Base-by-base conservation (phyloP, 495 filamentous ascomycete genomes). In the Penicillium parvum region DNA sequence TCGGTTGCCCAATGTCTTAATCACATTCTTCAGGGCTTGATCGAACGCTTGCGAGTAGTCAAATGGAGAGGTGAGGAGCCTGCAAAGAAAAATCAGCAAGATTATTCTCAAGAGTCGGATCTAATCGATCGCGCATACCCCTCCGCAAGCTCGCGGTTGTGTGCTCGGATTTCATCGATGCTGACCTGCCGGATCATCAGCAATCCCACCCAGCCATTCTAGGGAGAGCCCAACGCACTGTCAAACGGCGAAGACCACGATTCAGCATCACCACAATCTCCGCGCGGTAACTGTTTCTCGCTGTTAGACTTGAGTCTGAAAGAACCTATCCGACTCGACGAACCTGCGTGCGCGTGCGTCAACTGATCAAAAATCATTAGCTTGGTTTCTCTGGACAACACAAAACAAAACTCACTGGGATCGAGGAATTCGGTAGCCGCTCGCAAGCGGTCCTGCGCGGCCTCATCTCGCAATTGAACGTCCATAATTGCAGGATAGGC, bases 251-350 rank as follows among this genome's bases (percentile, higher is more conserved):
- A 53, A 87, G 70, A 46, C 84, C 86, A 52, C 88, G 86, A 61
- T 94, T 89, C 30, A 97, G 77, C 90, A 97, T 97, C 57, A 91
- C 70, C 46, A 94, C 81, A 60, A 92, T 90, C 55, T 91, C 88
- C 32, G 87, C 78, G 58, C 86, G 79, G 66, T 92, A 92, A 53
- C 78, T 81, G 22, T 50, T 51, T 40, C 10, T 21, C 10, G 15
- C 9, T 5, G 55, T 66, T 32, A 61, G 58, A 43, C 29, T 32
- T 23, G 17, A 20, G 36, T 17, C 19, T 11, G 4, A 33, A 23
- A n/a, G n/a, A 27, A 4, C n/a, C n/a, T n/a, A 12, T 21, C 8
- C 3, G 17, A 15, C 18, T 34, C 26, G 16, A 65, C 67, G 43
- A 51, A 76, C 73, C 84, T 88, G 57, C 84, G 77, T 50, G 78